Conservation (phyloP, 2,329 filamentous ascomycete genomes). For the Microthyrium microscopicum region DNA sequence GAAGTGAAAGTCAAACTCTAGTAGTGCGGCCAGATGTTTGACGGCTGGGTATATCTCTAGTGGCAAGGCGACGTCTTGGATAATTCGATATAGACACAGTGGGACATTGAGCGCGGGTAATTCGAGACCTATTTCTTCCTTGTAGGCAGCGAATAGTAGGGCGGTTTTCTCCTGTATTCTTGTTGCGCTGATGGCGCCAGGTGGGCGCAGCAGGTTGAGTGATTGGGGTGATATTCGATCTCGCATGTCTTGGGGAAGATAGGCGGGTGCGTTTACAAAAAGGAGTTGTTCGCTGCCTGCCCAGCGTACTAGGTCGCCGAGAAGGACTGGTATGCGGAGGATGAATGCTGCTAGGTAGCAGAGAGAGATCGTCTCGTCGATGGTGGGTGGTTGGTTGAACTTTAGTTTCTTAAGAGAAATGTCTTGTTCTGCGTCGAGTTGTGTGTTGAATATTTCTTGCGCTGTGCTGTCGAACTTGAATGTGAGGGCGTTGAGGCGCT, state of each 20-base stretch:
- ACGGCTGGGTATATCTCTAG: slow-evolving; percentile 48
- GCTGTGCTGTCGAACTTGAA: neutral
- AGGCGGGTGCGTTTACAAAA: slow-evolving; percentile 46
- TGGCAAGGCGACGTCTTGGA: slow-evolving; percentile 59
- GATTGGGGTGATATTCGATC: slow-evolving; percentile 47
- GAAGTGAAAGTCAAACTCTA: slow-evolving; percentile 41
- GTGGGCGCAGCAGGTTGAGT: slow-evolving; percentile 40
- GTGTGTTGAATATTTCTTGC: slow-evolving; percentile 9
- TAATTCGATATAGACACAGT: slow-evolving; percentile 50
- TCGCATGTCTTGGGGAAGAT: slow-evolving; percentile 46
- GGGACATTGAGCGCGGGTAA: slow-evolving; percentile 60
- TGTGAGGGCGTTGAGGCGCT: neutral
- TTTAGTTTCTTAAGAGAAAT: slow-evolving; percentile 21
- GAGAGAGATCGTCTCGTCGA: slow-evolving; percentile 59
- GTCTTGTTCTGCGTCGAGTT: slow-evolving; percentile 19
- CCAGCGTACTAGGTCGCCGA: slow-evolving; percentile 57
- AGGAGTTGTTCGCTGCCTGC: slow-evolving; percentile 49
- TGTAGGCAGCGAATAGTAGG: slow-evolving; percentile 26
- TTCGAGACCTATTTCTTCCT: slow-evolving; percentile 48
- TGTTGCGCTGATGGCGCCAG: slow-evolving; percentile 29
- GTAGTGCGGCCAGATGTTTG: slow-evolving; percentile 35
- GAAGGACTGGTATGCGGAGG: slow-evolving; percentile 56
- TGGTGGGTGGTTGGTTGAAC: slow-evolving; percentile 39
- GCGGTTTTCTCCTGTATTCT: slow-evolving; percentile 46
- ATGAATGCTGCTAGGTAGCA: slow-evolving; percentile 68